phyloP scores from a whole-genome alignment of 2,329 filamentous ascomycete species.

The Penicillium nordicum region DNA sequence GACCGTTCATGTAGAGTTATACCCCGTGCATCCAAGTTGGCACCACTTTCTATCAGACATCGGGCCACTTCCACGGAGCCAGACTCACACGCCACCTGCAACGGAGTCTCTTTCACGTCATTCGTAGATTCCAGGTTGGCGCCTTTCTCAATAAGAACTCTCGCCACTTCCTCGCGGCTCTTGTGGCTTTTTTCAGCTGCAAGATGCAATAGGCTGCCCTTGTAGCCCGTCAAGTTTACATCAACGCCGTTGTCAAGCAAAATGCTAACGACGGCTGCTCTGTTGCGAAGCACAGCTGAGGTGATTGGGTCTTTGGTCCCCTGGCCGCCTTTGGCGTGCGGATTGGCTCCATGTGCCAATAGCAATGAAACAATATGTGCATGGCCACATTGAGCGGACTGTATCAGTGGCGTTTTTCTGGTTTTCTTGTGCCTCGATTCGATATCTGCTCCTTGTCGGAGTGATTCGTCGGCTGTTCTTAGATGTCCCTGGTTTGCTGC shows the following conservation, averaged over 20 bases:
- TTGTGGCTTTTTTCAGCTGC: neutral
- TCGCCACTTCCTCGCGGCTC: neutral
- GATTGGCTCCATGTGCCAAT: neutral
- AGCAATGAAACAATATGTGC: neutral
- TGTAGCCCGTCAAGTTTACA: neutral
- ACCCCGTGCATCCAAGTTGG: neutral
- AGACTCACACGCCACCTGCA: neutral
- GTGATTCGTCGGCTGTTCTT: neutral
- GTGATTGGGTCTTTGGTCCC: neutral
- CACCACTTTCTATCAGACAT: constrained; percentile 3
- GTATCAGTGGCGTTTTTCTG: neutral
- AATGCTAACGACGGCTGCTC: neutral
- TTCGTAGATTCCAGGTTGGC: neutral
- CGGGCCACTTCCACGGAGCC: neutral
- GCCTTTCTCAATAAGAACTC: constrained; percentile 2
- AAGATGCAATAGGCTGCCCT: neutral
- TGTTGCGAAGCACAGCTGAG: neutral
- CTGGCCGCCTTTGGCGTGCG: neutral
- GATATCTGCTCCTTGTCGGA: constrained; percentile 1
- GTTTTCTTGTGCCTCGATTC: neutral
- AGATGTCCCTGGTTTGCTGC: neutral
- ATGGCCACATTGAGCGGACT: neutral
- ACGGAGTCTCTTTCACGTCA: neutral
- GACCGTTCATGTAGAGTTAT: neutral
- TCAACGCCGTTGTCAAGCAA: constrained; percentile 2